Evolutionary conservation across 1,284 basidiomycete species (phyloP).

Genomic region (Microbotryum intermedium): DNA sequence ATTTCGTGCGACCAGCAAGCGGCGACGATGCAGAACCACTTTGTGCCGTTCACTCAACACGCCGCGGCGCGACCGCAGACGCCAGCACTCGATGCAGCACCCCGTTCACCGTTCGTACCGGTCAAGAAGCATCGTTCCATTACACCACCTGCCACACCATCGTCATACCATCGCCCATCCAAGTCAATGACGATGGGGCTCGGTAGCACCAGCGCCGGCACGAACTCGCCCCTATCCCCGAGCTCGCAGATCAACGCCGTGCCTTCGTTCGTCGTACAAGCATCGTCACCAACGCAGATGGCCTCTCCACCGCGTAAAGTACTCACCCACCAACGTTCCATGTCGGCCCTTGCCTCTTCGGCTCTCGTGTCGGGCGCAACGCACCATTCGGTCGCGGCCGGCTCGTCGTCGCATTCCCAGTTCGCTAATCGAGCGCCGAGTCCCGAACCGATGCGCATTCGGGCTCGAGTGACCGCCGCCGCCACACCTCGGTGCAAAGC

Average conservation of each 20-base stretch:
- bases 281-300: not conserved
- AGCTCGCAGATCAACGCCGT: conserved; percentile 10
- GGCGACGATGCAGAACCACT: too few relatives aligned
- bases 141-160: not conserved
- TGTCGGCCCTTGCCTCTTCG: not conserved
- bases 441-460: conserved; percentile 1
- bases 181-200: not conserved
- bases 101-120: conserved; percentile 14
- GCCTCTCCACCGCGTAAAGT: not conserved
- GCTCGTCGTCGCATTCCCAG: not conserved
- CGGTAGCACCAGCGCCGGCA: not conserved
- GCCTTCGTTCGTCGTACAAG: not conserved
- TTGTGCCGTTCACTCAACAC: too few relatives aligned
- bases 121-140: conserved; percentile 10
- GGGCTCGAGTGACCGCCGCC: conserved; percentile 30
- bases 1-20: too few relatives aligned
- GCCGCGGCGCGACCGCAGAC: too few relatives aligned
- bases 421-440: not conserved
- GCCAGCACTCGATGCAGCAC: too few relatives aligned
- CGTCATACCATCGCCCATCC: not conserved
- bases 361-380: not conserved
- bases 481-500: conserved; percentile 27
- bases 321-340: not conserved
- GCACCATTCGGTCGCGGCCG: not conserved
- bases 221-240: not conserved